Evolutionary conservation across 2,329 filamentous ascomycete genomes (phyloP), one percentile per base, ranked within the genome.

Genomic region (Mariannaea sp.): DNA sequence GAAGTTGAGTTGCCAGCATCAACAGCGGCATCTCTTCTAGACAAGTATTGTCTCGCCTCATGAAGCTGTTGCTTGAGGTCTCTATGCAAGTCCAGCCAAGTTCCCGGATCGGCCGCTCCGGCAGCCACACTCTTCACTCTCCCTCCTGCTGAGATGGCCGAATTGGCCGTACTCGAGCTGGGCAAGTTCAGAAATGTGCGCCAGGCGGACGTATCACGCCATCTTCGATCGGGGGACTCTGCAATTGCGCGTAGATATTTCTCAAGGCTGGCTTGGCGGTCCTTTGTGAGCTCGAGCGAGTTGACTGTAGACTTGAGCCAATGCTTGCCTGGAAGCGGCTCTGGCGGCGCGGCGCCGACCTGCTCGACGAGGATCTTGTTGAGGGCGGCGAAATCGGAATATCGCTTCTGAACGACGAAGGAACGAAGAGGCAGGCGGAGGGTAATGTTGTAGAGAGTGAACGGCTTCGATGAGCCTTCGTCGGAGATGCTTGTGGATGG

Each of bases 361-460:
- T 84, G 76, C 33, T 80, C 74, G 16, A 78, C 77, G 7, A 95
- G 80, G 4, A 80, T 73, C 24, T 76, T 71, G 73, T 94, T 84
- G 13, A 95, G 83, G 40, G 78, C 70, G 49, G 77, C 76, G 68
- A 94, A 94, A 69, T 94, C 90, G 47, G 86, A 90, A 77, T 93
- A 95, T 65, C 90, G 88, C 73, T 92, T 93, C 66, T 86, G 84
- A 5, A 92, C 79, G 59, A 88, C 86, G 64, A 87, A 89, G 4
- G 88, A 88, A 41, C 88, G 85, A 12, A 93, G 80, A 0, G 90
- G 89, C 1, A 92, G 84, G 44, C 88, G 85, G 54, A 94, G 79
- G 17, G 84, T 86, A 71, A 92, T 87, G 70, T 90, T 89, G 77
- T 92, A 93, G 59, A 87, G 80, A 0, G 89, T 92, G 71, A 85